These are phyloP conservation scores for Eucalyptus grandis DNA, from an alignment of 345 rosid genomes.

Conservation along the genomic window DNA sequence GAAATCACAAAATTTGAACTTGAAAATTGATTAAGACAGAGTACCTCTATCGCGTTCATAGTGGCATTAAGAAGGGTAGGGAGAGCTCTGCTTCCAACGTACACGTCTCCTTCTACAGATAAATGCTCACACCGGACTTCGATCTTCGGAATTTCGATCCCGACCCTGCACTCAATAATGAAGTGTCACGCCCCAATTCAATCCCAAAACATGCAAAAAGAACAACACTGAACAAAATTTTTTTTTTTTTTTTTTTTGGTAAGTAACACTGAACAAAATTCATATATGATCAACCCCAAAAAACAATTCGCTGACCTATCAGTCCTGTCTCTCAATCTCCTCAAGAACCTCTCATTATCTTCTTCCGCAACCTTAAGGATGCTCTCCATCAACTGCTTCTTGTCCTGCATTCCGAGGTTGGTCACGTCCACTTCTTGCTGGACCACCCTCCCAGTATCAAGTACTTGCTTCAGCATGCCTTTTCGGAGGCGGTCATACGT, in stretches of 20 bases:
- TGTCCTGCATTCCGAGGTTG: conserved; percentile 45
- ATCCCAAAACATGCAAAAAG: neutral
- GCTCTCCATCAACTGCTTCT: conserved; percentile 47
- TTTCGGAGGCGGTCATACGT: conserved; percentile 59
- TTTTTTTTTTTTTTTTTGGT: too few species aligned
- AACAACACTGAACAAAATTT: neutral
- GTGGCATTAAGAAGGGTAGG: conserved; percentile 58
- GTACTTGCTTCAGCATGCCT: conserved; percentile 44
- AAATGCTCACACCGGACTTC: conserved; percentile 65
- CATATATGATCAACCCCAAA: neutral
- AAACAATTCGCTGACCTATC: conserved; percentile 26
- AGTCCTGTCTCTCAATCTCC: conserved; percentile 41
- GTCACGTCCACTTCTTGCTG: conserved; percentile 43
- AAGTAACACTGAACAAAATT: neutral
- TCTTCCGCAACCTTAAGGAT: conserved; percentile 55
- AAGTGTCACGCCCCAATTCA: neutral
- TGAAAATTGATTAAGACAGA: neutral
- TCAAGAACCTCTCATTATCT: conserved; percentile 56
- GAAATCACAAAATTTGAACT: neutral
- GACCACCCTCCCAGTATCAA: conserved; percentile 28
- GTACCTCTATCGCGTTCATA: conserved; percentile 59
- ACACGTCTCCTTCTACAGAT: conserved; percentile 51
- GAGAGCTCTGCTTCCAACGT: conserved; percentile 76
- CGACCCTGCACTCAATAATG: conserved; percentile 33
- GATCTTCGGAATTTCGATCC: conserved; percentile 62